These are phyloP conservation scores for Aspergillus hortae DNA, from an alignment of 2,329 filamentous ascomycete species.

Conservation along the genomic window DNA sequence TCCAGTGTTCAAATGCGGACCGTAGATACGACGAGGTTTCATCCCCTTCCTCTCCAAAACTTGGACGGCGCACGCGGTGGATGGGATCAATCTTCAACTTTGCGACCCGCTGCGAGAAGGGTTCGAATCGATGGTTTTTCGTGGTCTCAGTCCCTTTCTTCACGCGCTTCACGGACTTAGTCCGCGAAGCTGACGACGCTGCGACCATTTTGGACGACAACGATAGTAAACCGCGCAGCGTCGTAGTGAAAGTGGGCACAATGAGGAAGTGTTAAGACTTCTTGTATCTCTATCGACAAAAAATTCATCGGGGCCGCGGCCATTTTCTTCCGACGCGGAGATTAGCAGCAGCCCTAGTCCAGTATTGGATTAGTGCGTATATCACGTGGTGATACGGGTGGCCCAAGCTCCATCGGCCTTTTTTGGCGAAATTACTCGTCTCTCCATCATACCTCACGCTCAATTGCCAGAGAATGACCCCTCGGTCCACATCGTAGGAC, in stretches of 20 bases:
- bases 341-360: conserved; percentile 11
- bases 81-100: conserved; percentile 93
- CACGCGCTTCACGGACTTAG: conserved; percentile 63
- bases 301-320: conserved; percentile 33
- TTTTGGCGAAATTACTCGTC: conserved; percentile 12
- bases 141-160: conserved; percentile 70
- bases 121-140: conserved; percentile 85
- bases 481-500: neutral
- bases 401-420: conserved; percentile 30
- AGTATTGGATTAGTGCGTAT: neutral
- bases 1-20: conserved; percentile 80
- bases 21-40: conserved; percentile 83
- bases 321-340: conserved; percentile 30
- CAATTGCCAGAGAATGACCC: neutral
- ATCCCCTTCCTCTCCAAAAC: conserved; percentile 73
- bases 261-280: conserved; percentile 16
- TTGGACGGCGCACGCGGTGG: conserved; percentile 77
- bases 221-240: conserved; percentile 20
- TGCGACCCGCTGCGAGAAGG: conserved; percentile 83
- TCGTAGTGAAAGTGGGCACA: conserved; percentile 14
- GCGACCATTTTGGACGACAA: conserved; percentile 37
- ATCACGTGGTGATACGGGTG: conserved; percentile 28
- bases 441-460: conserved; percentile 10
- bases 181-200: conserved; percentile 63
- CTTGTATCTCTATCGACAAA: conserved; percentile 23